Conservation (phyloP, 2,329 filamentous ascomycete species). For the Lecanicillium sp. region DNA sequence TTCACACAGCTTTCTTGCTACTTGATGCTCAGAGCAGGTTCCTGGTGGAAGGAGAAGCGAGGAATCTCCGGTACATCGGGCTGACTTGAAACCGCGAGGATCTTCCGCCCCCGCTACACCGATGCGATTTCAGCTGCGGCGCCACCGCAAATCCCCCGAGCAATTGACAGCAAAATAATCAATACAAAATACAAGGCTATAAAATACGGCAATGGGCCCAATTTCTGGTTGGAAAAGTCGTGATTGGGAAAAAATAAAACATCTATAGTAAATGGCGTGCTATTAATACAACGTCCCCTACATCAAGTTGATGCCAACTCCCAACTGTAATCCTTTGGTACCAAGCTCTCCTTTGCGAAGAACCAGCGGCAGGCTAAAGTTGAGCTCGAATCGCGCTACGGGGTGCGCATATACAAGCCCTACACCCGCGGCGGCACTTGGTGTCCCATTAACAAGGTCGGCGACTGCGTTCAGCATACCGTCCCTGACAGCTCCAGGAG, state of each 20-base stretch:
- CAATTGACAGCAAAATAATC: too few relatives aligned
- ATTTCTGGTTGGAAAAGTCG: too few relatives aligned
- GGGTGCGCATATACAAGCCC: slow-evolving; percentile 94
- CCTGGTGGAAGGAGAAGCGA: too few relatives aligned
- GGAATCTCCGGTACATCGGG: too few relatives aligned
- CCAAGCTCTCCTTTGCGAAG: slow-evolving; percentile 76
- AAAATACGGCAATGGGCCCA: too few relatives aligned
- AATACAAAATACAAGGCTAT: too few relatives aligned
- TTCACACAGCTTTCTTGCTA: too few relatives aligned
- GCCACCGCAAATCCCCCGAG: too few relatives aligned
- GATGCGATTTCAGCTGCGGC: too few relatives aligned
- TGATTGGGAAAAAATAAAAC: not conserved
- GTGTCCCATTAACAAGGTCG: slow-evolving; percentile 66
- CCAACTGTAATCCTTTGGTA: slow-evolving; percentile 86
- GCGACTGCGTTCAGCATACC: slow-evolving; percentile 55
- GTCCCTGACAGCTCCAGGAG: slow-evolving; percentile 36
- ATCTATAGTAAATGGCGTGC: slow-evolving; percentile 1
- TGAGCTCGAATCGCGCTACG: slow-evolving; percentile 87
- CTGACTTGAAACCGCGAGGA: too few relatives aligned
- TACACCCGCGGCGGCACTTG: slow-evolving; percentile 78
- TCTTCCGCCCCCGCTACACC: too few relatives aligned
- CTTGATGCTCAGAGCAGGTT: too few relatives aligned
- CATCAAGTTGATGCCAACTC: slow-evolving; percentile 94
- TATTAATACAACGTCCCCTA: slow-evolving; percentile 34
- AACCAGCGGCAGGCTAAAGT: slow-evolving; percentile 84